Conservation (phyloP, 1,284 basidiomycete species). For the Ganoderma sp. region DNA sequence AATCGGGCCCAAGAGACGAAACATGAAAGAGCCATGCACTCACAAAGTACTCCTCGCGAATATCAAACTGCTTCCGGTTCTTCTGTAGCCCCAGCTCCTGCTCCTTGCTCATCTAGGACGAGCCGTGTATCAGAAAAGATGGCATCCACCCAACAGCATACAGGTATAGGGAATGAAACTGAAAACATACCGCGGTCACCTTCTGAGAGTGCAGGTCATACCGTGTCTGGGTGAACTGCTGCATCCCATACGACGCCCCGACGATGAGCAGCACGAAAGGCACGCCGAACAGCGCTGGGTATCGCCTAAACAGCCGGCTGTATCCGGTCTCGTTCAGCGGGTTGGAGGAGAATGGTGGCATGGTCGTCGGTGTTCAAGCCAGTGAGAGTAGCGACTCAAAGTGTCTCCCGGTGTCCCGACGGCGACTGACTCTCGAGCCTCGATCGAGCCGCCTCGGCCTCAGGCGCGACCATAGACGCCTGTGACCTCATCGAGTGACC, state of each 20-base stretch:
- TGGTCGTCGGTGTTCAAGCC: constrained; percentile 34
- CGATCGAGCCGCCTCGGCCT: constrained; percentile 8
- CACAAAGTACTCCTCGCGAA: constrained; percentile 96
- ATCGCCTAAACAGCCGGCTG: constrained; percentile 54
- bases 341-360: constrained; percentile 66
- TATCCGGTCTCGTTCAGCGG: constrained; percentile 54
- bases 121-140: constrained; percentile 74
- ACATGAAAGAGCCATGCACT: constrained; percentile 43
- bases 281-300: constrained; percentile 81
- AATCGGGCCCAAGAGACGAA: too few relatives aligned
- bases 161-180: background rate
- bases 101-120: constrained; percentile 73
- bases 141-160: constrained; percentile 36
- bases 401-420: background rate
- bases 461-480: constrained; percentile 1
- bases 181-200: constrained; percentile 63
- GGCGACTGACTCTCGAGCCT: background rate
- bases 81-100: constrained; percentile 83
- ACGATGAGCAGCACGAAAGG: constrained; percentile 90
- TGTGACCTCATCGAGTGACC: constrained; percentile 11
- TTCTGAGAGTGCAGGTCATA: constrained; percentile 90
- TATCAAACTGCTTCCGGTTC: constrained; percentile 87
- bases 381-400: constrained; percentile 2
- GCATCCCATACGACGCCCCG: constrained; percentile 84
- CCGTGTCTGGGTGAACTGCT: constrained; percentile 86